Percentiles rank a stretch among this genome's conserved stretches.
Evolutionary conservation across 345 rosid species (phyloP).

Genomic region (Brassica nigra): DNA sequence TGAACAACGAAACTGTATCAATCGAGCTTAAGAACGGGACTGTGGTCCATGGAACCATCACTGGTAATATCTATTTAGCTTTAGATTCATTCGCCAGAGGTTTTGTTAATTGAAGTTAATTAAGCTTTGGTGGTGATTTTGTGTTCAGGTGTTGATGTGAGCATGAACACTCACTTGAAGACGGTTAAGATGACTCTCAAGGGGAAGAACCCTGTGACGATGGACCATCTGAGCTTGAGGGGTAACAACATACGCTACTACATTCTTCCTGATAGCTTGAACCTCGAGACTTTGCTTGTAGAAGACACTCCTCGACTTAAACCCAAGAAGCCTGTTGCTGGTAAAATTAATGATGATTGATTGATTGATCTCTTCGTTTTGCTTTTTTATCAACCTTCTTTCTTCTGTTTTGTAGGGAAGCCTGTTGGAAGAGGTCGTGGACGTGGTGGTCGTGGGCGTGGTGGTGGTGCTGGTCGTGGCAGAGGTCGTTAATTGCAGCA

Average conservation of each 20-base stretch:
- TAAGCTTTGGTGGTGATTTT: too few species aligned
- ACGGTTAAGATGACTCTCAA: slow-evolving; percentile 86
- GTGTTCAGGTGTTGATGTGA: slow-evolving; percentile 82
- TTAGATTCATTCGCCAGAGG: not conserved
- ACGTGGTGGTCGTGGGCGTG: slow-evolving; percentile 78
- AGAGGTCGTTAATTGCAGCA: slow-evolving; percentile 65
- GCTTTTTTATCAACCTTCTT: too few species aligned
- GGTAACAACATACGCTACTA: slow-evolving; percentile 95
- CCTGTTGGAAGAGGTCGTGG: slow-evolving; percentile 89
- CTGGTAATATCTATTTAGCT: slow-evolving; percentile 51
- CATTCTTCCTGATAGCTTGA: slow-evolving; percentile 98
- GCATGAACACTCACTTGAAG: slow-evolving; percentile 98
- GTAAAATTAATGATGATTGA: slow-evolving; percentile 39
- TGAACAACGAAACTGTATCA: slow-evolving; percentile 95
- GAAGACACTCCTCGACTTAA: slow-evolving; percentile 95
- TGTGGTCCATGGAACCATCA: slow-evolving; percentile 90
- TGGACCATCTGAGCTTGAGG: slow-evolving; percentile 93
- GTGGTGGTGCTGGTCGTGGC: slow-evolving; percentile 66
- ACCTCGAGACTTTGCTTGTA: slow-evolving; percentile 89
- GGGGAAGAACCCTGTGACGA: slow-evolving; percentile 86
- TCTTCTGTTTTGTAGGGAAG: slow-evolving; percentile 51
- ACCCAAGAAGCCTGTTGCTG: slow-evolving; percentile 95
- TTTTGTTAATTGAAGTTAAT: too few species aligned
- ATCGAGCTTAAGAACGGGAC: slow-evolving; percentile 97
- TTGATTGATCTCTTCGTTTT: too few species aligned